A percentile compares a stretch with the other conserved stretches of the same genome.
Evolutionary conservation across 176 grass and related monocot species (phyloP).

Genomic region (Oryza longistaminata): DNA sequence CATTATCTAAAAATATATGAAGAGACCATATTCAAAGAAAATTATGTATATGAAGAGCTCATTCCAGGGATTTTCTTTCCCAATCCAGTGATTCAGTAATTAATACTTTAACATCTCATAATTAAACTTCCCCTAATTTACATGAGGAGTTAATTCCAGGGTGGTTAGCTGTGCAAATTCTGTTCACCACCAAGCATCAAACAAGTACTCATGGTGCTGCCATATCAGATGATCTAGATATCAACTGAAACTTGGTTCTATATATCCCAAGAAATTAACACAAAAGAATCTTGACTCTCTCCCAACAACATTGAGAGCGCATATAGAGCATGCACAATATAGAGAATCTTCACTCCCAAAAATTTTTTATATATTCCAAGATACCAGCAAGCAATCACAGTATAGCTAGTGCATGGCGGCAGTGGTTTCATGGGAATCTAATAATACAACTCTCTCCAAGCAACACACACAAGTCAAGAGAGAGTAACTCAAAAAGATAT

Average conservation of each 20-base stretch:
- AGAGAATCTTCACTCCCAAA: neutral
- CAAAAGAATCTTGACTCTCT: neutral
- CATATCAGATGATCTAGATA: neutral
- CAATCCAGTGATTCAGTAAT: neutral
- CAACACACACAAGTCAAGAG: neutral
- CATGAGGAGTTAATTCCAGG: neutral
- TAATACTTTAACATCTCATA: neutral
- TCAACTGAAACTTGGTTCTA: too few species aligned
- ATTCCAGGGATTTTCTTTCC: neutral
- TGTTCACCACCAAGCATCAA: neutral
- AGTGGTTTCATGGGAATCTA: conserved; percentile 21
- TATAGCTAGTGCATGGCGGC: neutral
- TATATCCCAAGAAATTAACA: neutral
- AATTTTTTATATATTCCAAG: conserved; percentile 13
- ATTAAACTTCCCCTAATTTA: neutral
- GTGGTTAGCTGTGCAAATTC: neutral
- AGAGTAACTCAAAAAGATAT: neutral
- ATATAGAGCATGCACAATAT: neutral
- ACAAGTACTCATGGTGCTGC: neutral
- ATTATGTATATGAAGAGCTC: neutral
- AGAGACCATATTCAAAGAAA: neutral
- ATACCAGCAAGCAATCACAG: neutral
- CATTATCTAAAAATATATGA: neutral
- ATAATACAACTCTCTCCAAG: conserved; percentile 21
- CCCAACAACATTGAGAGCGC: neutral